A percentile compares a stretch with the other conserved stretches of the same genome.
phyloP scores from a whole-genome alignment of 805 yeast species.

The Saccharomyces paradoxus region DNA sequence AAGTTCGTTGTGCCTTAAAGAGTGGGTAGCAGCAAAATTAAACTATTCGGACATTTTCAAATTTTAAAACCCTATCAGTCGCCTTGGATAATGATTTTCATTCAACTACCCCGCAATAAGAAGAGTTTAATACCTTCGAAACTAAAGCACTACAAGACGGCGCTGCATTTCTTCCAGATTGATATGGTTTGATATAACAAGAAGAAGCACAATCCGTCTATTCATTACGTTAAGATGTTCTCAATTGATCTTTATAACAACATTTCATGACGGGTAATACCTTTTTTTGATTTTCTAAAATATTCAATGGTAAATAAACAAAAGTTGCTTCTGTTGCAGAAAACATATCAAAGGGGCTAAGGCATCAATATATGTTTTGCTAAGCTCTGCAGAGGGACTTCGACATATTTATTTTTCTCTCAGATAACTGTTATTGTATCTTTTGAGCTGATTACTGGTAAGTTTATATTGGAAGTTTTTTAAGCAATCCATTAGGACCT shows the following conservation, averaged over 20 bases:
- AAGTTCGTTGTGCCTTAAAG: neutral
- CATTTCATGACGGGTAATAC: neutral
- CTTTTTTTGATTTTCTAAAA: neutral
- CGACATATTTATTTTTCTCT: neutral
- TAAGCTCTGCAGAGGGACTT: neutral
- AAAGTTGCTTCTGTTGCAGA: neutral
- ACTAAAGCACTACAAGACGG: neutral
- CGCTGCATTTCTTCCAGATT: neutral
- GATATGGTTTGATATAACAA: neutral
- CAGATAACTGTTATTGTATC: neutral
- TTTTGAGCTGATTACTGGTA: neutral
- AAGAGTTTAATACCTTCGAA: neutral
- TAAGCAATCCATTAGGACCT: neutral
- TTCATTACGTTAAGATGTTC: neutral
- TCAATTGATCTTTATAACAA: neutral
- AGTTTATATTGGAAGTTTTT: neutral
- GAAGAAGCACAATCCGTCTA: too few relatives aligned
- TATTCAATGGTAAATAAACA: neutral
- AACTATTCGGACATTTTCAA: neutral
- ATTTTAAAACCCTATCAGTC: neutral
- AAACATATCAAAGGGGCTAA: neutral
- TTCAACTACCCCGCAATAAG: neutral
- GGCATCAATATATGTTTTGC: neutral
- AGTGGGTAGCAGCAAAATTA: neutral
- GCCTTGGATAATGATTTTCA: neutral